Base-by-base conservation (phyloP, 75 land plant genomes). In the Larix kaempferi region DNA sequence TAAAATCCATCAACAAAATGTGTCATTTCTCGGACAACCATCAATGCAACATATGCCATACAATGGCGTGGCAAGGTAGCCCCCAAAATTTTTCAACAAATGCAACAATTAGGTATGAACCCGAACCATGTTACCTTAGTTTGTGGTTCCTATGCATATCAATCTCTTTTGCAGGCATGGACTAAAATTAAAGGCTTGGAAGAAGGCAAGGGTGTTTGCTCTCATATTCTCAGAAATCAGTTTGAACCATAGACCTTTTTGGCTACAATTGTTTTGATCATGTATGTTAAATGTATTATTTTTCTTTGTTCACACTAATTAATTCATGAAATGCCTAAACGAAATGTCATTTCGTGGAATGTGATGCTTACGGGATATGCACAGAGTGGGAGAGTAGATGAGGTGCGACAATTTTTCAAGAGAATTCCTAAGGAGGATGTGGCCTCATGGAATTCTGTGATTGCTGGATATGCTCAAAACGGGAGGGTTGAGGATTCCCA, bases 141-240 rank as follows among this genome's bases (percentile, higher is more conserved):
- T 90, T 8, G 88, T 83, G 55, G 80, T 74, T 13, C 87, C 89
- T 1, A 39, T 80, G 25, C 55, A n/a, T 6, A 21, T 77, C 1
- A 29, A 1, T 23, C 63, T 77, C 52, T 33, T 55, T 23, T 8
- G n/a, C n/a, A 55, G 69, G 66, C 74, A 56, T 44, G 35, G 12
- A 4, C 27, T 56, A 69, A 61, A 78, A 27, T 33, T 14, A 23
- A 65, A 3, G 25, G 59, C 19, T 12, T 57, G 59, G 59, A 12
- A 57, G 59, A 57, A 57, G 13, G 59, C 59, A 57, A 1, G 59
- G 1, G 59, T 0, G 17, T 13, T 17, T 1, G 1, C 59, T 13
- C 17, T 17, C 19, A 17, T 1, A 13, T 57, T 0, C 0, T 13
- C 17, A 57, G 19, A 57, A 13, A 17, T 17, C 59, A 1, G 59